Evolutionary conservation across 2,329 filamentous ascomycete species (phyloP), one percentile per base, ranked within the genome.

Genomic region (Scedosporium aurantiacum): DNA sequence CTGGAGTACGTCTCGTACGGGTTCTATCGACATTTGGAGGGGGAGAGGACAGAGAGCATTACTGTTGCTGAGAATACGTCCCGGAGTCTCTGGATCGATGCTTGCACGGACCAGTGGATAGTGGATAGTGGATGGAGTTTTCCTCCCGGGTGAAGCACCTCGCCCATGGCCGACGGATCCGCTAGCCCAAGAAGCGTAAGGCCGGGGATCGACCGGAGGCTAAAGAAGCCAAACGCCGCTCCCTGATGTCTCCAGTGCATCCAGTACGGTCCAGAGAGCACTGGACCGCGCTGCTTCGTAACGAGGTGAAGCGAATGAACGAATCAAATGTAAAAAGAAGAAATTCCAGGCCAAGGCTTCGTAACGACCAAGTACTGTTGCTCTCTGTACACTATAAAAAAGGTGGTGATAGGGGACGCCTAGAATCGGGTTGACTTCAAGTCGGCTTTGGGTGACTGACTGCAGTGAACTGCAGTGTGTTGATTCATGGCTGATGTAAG

Each of bases 161-260:
- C 47, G 8, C 40, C 52, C 58, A 60, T 54, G 28, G 52, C 32
- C 16, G 45, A 7, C 58, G 14, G n/a, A 28, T 7, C 27, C 45
- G 58, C 58, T 60, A 60, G 28, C n/a, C 58, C 58, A n/a, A 43
- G 32, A 54, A 60, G n/a, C 58, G 58, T 60, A 60, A 54, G 58
- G 58, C 47, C 40, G 43, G 58, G 43, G 25, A 60, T 50, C 47
- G 58, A 43, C 41, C 58, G 41, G 58, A 60, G 58, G 28, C 58
- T 28, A 32, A 28, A 32, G 21, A 60, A 60, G 25, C 41, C 47
- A 50, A 52, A 50, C 58, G 58, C 58, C 58, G 58, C 58, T 60
- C 41, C 58, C 58, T 50, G 41, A 21, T 27, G 25, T 37, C 16
- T n/a, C 25, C 43, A 60, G 25, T 32, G 41, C 32, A 21, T 40